Conservation (phyloP, 306 rosid genomes). For the Dalbergia cultrata region DNA sequence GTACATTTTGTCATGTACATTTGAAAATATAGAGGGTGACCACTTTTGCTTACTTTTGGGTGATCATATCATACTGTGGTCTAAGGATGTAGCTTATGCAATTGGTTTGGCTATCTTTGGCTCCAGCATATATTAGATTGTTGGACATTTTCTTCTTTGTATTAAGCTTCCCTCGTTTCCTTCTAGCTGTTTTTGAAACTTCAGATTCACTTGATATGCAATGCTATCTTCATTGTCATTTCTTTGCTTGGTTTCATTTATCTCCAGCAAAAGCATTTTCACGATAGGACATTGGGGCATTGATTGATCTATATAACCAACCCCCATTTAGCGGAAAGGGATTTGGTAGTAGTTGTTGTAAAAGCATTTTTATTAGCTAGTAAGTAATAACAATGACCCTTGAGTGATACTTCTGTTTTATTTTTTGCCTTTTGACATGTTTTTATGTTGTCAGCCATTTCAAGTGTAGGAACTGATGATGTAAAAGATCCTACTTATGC, state of each 20-base stretch:
- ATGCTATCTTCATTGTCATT: slow-evolving; percentile 8
- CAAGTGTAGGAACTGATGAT: slow-evolving; percentile 17
- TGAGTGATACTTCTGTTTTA: background rate
- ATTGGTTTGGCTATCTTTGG: background rate
- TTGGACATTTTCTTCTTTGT: background rate
- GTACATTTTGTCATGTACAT: background rate
- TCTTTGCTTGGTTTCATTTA: slow-evolving; percentile 14
- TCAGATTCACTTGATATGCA: background rate
- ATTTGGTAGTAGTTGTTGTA: background rate
- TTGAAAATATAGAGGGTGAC: background rate
- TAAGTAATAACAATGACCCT: background rate
- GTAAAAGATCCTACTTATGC: slow-evolving; percentile 6
- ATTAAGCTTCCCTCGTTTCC: background rate
- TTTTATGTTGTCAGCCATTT: slow-evolving; percentile 8
- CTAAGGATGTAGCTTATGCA: slow-evolving; percentile 1
- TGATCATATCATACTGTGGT: background rate
- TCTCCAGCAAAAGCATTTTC: background rate
- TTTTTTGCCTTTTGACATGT: background rate
- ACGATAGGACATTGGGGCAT: too few relatives aligned
- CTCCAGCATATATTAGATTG: background rate
- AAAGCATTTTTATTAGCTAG: background rate
- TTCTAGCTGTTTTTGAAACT: background rate
- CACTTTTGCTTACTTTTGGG: slow-evolving; percentile 4
- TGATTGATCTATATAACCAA: too few relatives aligned
- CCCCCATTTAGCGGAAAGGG: background rate